phyloP scores from a whole-genome alignment of 371 early-diverging fungal genomes.

The Scutellospora calospora region DNA sequence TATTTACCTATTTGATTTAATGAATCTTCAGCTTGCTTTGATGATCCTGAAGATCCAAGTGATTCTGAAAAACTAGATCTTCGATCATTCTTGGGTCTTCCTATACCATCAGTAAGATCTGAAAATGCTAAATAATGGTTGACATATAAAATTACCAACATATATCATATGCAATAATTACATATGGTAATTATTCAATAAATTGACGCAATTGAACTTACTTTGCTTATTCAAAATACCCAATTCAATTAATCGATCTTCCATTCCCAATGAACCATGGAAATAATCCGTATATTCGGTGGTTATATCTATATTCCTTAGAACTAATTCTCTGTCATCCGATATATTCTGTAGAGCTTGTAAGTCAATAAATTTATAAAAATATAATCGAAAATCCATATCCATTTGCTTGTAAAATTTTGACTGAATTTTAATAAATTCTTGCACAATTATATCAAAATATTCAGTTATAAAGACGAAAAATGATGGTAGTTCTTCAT shows the following conservation, averaged over 20 bases:
- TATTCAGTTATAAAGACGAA: conserved; percentile 66
- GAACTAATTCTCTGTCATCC: conserved; percentile 25
- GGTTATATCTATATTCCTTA: conserved; percentile 28
- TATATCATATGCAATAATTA: not conserved
- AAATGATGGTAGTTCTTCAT: conserved; percentile 81
- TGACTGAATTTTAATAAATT: conserved; percentile 69
- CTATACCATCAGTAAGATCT: not conserved
- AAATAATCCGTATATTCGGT: conserved; percentile 28
- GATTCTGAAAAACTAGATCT: not conserved
- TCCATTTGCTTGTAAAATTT: conserved; percentile 47
- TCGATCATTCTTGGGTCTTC: not conserved
- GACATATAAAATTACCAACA: not conserved
- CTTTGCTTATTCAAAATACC: not conserved
- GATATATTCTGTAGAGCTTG: conserved; percentile 36
- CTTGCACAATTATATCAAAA: conserved; percentile 67
- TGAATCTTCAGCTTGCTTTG: not conserved
- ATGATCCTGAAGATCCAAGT: conserved; percentile 15
- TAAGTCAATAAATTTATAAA: conserved; percentile 31
- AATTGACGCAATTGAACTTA: not conserved
- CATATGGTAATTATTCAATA: not conserved
- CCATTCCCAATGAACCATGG: not conserved
- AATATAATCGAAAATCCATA: conserved; percentile 39
- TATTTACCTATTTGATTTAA: not conserved
- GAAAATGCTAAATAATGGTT: not conserved
- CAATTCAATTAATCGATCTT: not conserved